Percentiles rank a stretch among this genome's conserved stretches.
Conservation (phyloP, 441 rosid species). For the Corymbia calophylla region DNA sequence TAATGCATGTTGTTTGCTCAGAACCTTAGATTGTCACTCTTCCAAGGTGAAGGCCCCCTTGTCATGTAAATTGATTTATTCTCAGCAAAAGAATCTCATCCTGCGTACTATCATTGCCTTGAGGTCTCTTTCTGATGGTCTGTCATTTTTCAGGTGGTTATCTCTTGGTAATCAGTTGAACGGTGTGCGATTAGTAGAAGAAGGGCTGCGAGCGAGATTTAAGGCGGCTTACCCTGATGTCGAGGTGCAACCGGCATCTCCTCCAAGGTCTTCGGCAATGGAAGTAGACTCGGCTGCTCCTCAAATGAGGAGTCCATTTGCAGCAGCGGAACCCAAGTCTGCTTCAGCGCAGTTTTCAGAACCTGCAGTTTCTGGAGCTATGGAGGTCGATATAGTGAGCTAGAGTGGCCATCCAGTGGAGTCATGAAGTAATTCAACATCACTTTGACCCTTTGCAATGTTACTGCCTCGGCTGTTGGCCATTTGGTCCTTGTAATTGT, state of each 20-base stretch:
- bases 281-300: constrained; percentile 48
- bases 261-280: constrained; percentile 78
- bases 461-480: neutral
- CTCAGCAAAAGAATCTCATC: neutral
- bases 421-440: neutral
- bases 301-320: constrained; percentile 48
- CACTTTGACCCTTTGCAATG: neutral
- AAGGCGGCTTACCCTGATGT: constrained; percentile 92
- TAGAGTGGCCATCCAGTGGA: constrained; percentile 1
- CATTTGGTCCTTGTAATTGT: neutral
- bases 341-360: constrained; percentile 20
- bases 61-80: neutral
- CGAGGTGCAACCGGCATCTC: constrained; percentile 79
- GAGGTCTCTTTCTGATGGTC: neutral
- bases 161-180: constrained; percentile 91
- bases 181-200: constrained; percentile 82
- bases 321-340: constrained; percentile 38
- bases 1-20: neutral
- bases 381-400: constrained; percentile 31
- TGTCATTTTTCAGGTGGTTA: constrained; percentile 56
- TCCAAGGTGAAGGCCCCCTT: neutral
- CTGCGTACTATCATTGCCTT: neutral
- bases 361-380: constrained; percentile 19
- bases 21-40: neutral
- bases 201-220: constrained; percentile 84